Conservation (phyloP, 768 basidiomycete species). For the Tulasnella sp. region DNA sequence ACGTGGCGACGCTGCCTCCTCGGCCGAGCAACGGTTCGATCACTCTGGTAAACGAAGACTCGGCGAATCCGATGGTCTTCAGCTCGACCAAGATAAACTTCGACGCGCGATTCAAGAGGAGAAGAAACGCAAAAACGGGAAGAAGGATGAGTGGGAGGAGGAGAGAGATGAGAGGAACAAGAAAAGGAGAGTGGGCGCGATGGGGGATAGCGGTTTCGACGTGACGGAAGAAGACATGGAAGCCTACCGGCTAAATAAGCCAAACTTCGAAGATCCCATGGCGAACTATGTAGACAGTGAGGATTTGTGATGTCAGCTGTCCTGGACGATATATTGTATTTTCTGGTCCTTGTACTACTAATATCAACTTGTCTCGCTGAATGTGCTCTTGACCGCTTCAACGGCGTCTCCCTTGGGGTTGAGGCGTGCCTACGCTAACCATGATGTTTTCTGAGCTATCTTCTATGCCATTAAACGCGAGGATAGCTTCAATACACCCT, state of each 20-base stretch:
- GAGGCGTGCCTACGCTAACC: not conserved
- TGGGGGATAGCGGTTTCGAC: constrained; percentile 22
- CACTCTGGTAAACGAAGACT: constrained; percentile 30
- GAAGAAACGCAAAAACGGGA: constrained; percentile 30
- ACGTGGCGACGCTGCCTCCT: not conserved
- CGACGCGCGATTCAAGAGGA: constrained; percentile 27
- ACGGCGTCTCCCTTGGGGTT: not conserved
- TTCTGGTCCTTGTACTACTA: not conserved
- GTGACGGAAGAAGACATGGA: constrained; percentile 34
- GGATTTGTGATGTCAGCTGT: not conserved
- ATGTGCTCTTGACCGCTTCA: not conserved
- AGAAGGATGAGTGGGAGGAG: constrained; percentile 29
- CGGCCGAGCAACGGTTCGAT: constrained; percentile 18
- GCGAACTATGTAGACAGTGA: constrained; percentile 33
- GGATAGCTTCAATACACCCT: not conserved
- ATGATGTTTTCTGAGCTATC: not conserved
- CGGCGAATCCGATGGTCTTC: constrained; percentile 31
- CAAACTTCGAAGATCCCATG: constrained; percentile 34
- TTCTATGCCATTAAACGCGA: not conserved
- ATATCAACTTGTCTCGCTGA: not conserved
- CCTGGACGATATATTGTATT: constrained; percentile 8
- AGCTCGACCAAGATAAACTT: constrained; percentile 32
- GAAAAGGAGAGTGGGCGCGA: constrained; percentile 14
- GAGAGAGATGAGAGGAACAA: constrained; percentile 23
- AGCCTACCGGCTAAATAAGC: constrained; percentile 23